Evolutionary conservation across 2,329 filamentous ascomycete species (phyloP).

Genomic region (Tothia fuscella): DNA sequence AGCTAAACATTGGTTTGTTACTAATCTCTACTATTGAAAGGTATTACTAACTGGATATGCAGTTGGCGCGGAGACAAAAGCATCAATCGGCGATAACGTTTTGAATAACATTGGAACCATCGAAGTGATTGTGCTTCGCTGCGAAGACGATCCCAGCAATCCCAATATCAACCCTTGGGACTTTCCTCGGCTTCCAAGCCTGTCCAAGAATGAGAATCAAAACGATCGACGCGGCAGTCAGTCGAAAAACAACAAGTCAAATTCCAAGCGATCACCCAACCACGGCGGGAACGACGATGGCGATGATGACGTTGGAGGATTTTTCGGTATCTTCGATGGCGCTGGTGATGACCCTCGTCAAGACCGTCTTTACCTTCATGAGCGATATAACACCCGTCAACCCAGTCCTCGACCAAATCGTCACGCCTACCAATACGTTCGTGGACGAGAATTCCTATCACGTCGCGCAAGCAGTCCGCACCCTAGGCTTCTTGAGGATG

Average conservation of each 20-base stretch:
- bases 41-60: conserved; percentile 14
- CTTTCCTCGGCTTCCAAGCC: background rate
- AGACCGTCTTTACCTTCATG: conserved; percentile 3
- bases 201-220: conserved; percentile 4
- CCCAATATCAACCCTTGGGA: background rate
- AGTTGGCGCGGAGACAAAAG: conserved; percentile 28
- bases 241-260: too few relatives aligned
- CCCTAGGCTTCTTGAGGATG: background rate
- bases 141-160: conserved; percentile 20
- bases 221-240: background rate
- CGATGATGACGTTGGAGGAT: conserved; percentile 14
- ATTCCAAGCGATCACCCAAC: background rate
- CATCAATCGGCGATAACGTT: conserved; percentile 21
- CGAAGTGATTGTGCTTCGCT: conserved; percentile 36
- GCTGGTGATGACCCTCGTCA: conserved; percentile 16
- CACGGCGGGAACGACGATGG: conserved; percentile 11
- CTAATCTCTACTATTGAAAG: background rate
- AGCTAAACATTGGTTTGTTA: conserved; percentile 34
- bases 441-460: background rate
- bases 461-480: background rate
- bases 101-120: conserved; percentile 34
- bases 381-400: background rate
- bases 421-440: background rate
- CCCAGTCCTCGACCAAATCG: background rate
- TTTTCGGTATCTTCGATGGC: conserved; percentile 24